Evolutionary conservation across 352 stramenopile species (phyloP).

Genomic region (Phytophthora vignae): DNA sequence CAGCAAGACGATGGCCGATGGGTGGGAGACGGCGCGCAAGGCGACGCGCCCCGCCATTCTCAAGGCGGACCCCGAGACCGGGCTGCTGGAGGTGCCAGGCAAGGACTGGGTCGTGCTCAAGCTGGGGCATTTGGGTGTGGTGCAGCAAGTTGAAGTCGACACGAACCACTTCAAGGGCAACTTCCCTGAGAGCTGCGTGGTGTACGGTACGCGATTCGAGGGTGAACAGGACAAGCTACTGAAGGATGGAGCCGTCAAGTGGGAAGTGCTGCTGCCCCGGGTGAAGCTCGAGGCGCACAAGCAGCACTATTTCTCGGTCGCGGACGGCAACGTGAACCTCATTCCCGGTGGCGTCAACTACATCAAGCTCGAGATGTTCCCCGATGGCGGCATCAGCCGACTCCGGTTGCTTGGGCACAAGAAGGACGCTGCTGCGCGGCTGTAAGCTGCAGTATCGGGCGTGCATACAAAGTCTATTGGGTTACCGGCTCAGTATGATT

Average conservation of each 20-base stretch:
- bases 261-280: conserved; percentile 89
- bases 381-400: conserved; percentile 93
- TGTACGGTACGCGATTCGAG: conserved; percentile 78
- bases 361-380: conserved; percentile 94
- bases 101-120: conserved; percentile 95
- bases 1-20: conserved; percentile 93
- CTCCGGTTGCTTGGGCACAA: conserved; percentile 88
- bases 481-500: conserved; percentile 38
- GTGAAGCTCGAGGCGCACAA: conserved; percentile 88
- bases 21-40: conserved; percentile 95
- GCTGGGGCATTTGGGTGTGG: conserved; percentile 79
- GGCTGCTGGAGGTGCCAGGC: conserved; percentile 70
- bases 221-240: conserved; percentile 47
- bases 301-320: conserved; percentile 87
- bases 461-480: neutral
- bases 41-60: conserved; percentile 83
- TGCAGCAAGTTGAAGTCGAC: conserved; percentile 87
- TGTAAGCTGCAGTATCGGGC: conserved; percentile 25
- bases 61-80: conserved; percentile 46
- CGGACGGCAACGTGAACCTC: conserved; percentile 62
- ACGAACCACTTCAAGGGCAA: conserved; percentile 97
- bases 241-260: conserved; percentile 55
- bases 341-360: conserved; percentile 86
- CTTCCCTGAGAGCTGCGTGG: conserved; percentile 91
- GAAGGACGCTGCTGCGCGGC: conserved; percentile 41